phyloP scores from a whole-genome alignment of 2,329 filamentous ascomycete species.

The Paraphoma chrysanthemicola region DNA sequence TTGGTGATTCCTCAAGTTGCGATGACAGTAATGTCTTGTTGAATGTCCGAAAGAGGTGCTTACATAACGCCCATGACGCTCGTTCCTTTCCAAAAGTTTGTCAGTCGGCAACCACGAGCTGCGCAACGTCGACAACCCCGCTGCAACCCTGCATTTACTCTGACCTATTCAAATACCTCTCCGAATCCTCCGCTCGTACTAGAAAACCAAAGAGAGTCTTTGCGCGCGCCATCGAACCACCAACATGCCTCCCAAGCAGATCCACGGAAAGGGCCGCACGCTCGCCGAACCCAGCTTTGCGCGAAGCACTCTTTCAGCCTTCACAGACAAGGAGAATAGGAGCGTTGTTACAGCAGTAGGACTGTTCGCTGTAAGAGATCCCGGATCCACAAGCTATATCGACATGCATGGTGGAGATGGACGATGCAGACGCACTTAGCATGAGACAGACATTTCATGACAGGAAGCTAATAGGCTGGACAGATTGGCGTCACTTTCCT shows the following conservation, averaged over 20 bases:
- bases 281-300: constrained; percentile 49
- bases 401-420: constrained; percentile 1
- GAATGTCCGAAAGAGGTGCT: neutral
- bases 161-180: neutral
- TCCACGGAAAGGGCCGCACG: constrained; percentile 33
- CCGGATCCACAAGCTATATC: too few species aligned
- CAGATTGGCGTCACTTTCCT: constrained; percentile 61
- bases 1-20: neutral
- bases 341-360: constrained; percentile 56
- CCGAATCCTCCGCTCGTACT: too few species aligned
- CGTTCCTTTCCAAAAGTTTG: neutral
- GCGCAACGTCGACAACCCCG: neutral
- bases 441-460: neutral
- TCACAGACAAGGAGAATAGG: constrained; percentile 58
- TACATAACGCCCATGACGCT: neutral
- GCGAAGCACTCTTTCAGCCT: constrained; percentile 46
- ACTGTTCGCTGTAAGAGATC: constrained; percentile 57
- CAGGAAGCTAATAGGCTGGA: constrained; percentile 21
- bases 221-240: neutral
- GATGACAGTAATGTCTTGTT: too few species aligned
- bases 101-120: neutral
- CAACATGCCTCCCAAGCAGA: constrained; percentile 41
- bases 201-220: neutral
- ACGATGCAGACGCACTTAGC: neutral
- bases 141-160: neutral